Base-by-base conservation (phyloP, 345 rosid genomes). In the Carallia pectinifolia region DNA sequence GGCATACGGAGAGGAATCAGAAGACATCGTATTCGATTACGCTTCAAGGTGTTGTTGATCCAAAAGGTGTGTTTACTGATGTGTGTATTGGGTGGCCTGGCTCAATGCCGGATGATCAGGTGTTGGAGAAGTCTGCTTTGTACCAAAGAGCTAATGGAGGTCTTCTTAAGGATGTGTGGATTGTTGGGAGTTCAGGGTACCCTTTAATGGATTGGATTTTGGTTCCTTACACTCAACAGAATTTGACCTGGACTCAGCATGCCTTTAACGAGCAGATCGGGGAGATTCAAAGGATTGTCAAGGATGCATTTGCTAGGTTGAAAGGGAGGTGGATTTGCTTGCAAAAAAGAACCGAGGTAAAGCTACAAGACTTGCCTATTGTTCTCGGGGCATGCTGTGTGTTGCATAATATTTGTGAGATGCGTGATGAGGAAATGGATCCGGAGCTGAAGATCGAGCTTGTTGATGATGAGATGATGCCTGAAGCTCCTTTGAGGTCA, bases 31-130 rank as follows among this genome's bases (percentile, higher is more conserved):
- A 90, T 30, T 88, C 97, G 0, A 88, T 90, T 1, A 90, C 93
- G 0, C 85, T 90, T 1, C 93, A 90, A 66, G 97, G 93, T 0
- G 91, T 90, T 63, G 90, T 88, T 12, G 81, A 87, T 54, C 89
- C 86, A 0, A 85, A 60, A n/a, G 92, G 93, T 0, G 89, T 87
- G 16, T 88, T 90, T 58, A 87, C 90, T 3, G 96, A 88, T 78
- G 90, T 90, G n/a, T 90, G 93, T 40, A 88, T 88, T 7, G 96
- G 96, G 1, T 90, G 96, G 93, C 96, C 96, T 0, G 96, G 96
- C 27, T 90, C 96, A 7, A 88, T 90, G 93, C 80, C 84, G 55
- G 90, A 90, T 79, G 93, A 88, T 73, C 86, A 88, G 65, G 93
- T 90, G 44, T 64, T 90, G 34, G 96, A 90, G 82, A 88, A 87